Evolutionary conservation across 78 protist species (phyloP).

Genomic region (Anaeramoeba ignava): DNA sequence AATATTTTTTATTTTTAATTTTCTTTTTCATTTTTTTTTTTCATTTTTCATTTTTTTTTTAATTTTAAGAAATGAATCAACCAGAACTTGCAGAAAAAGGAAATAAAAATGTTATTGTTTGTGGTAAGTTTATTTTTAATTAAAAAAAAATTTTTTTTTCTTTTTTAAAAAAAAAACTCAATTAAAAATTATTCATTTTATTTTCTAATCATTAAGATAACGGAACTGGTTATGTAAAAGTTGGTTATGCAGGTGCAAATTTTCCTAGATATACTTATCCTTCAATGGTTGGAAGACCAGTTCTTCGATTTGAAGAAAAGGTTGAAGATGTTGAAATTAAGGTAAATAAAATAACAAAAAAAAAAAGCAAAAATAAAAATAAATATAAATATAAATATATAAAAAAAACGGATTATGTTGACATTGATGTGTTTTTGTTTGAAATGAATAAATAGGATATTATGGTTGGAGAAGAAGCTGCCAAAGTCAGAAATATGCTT

Average conservation of each 20-base stretch:
- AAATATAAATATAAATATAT: no score
- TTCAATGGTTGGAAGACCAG: conserved; percentile 93
- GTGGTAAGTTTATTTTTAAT: conserved; percentile 69
- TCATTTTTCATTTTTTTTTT: no score
- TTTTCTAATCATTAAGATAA: not conserved
- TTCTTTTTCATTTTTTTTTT: no score
- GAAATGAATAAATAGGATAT: conserved; percentile 76
- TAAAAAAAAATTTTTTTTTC: not conserved
- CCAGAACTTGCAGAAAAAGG: no score
- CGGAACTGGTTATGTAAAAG: conserved; percentile 74
- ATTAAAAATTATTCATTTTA: no score
- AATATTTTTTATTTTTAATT: no score
- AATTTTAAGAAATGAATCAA: no score
- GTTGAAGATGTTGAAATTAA: conserved; percentile 40
- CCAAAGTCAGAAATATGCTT: conserved; percentile 58
- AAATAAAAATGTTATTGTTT: conserved; percentile 57
- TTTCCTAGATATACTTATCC: conserved; percentile 91
- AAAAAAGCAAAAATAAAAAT: no score
- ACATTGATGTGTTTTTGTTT: no score
- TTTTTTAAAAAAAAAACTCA: no score
- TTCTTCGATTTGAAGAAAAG: conserved; percentile 74
- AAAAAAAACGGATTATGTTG: no score
- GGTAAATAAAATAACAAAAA: not conserved
- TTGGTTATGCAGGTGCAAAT: conserved; percentile 94
- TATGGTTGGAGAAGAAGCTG: conserved; percentile 95